Percentiles rank a stretch among this genome's conserved stretches.
Conservation (phyloP, 768 basidiomycete genomes). For the Lactarius sp. region DNA sequence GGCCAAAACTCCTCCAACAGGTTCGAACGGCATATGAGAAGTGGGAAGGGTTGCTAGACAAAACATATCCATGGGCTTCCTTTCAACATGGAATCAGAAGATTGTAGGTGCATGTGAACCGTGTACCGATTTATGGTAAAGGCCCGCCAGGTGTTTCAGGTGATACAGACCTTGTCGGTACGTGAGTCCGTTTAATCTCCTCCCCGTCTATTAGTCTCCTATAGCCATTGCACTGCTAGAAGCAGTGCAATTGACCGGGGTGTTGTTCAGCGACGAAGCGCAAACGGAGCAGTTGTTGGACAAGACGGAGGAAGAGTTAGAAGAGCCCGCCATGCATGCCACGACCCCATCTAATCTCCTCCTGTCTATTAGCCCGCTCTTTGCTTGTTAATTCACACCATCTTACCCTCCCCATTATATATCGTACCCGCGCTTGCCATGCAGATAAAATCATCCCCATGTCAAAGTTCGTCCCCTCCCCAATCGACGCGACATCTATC, state of each 20-base stretch:
- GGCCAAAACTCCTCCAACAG: not conserved
- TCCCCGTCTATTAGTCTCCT: not conserved
- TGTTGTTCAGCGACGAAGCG: not conserved
- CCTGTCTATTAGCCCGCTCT: constrained; percentile 16
- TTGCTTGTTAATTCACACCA: constrained; percentile 9
- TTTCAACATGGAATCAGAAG: constrained; percentile 35
- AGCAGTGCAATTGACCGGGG: not conserved
- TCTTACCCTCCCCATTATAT: constrained; percentile 23
- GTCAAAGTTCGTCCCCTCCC: constrained; percentile 37
- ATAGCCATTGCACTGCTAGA: not conserved
- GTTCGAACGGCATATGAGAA: not conserved
- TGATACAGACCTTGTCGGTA: not conserved
- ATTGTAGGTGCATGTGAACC: constrained; percentile 58
- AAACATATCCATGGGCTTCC: too few species aligned
- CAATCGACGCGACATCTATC: constrained; percentile 53
- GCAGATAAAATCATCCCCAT: constrained; percentile 28
- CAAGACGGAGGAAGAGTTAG: not conserved
- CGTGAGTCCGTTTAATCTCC: not conserved
- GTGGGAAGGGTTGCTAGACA: not conserved
- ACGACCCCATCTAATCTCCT: constrained; percentile 10
- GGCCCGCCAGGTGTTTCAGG: not conserved
- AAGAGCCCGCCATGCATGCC: too few species aligned
- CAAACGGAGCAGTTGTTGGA: not conserved
- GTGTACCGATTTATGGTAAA: constrained; percentile 7
- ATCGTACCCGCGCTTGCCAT: not conserved